A percentile compares a stretch with the other conserved stretches of the same genome.
Evolutionary conservation across 192 early-diverging fungal genomes (phyloP).

Genomic region (Jimgerdemannia flammicorona): DNA sequence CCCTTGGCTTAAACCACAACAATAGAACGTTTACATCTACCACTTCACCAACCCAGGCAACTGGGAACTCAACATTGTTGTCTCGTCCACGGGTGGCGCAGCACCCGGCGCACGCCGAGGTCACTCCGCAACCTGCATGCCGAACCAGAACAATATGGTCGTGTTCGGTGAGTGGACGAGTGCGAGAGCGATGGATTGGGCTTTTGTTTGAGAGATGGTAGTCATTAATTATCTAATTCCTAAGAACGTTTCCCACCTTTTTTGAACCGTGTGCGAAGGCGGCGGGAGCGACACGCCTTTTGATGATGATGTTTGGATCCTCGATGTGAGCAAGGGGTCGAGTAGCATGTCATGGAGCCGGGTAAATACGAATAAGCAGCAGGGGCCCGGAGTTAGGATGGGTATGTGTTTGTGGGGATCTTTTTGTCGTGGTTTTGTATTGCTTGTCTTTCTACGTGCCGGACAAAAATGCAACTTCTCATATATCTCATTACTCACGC

Average conservation of each 20-base stretch:
- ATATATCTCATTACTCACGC: background rate
- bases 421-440: background rate
- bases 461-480: background rate
- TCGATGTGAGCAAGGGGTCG: constrained; percentile 33
- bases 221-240: too few relatives aligned
- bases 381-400: constrained; percentile 47
- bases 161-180: constrained; percentile 51
- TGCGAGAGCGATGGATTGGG: too few relatives aligned
- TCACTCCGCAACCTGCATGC: constrained; percentile 63
- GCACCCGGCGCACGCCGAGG: constrained; percentile 50
- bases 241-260: too few relatives aligned
- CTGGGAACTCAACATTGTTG: constrained; percentile 49
- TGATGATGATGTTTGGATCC: constrained; percentile 48
- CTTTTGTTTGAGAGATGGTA: too few relatives aligned
- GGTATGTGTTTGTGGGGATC: constrained; percentile 7
- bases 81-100: constrained; percentile 28
- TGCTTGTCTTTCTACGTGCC: background rate
- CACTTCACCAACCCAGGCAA: constrained; percentile 17
- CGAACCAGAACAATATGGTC: constrained; percentile 53
- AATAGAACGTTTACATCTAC: background rate
- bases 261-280: too few relatives aligned
- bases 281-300: constrained; percentile 38
- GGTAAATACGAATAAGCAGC: constrained; percentile 26
- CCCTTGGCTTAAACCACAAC: background rate
- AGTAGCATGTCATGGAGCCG: constrained; percentile 14